phyloP scores from a whole-genome alignment of 1,139 yeast genomes.

The Sugiyamaella neomexicana region DNA sequence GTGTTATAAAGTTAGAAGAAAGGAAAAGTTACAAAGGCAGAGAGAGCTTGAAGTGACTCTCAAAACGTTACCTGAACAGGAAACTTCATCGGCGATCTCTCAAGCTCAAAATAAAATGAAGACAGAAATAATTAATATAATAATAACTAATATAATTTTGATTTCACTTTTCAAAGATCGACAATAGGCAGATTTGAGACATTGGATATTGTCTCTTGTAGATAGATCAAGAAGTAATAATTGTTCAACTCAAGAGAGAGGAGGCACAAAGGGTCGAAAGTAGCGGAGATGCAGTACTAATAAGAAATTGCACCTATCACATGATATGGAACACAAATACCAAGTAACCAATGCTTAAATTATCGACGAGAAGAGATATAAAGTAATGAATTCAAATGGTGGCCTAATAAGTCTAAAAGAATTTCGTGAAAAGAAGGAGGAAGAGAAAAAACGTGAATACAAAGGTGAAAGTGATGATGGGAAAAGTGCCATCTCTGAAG shows the following conservation, averaged over 20 bases:
- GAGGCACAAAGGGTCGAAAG: background rate
- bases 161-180: too few species aligned
- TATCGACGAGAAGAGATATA: too few species aligned
- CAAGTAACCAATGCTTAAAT: background rate
- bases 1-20: background rate
- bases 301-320: background rate
- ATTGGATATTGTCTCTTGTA: too few species aligned
- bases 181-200: too few species aligned
- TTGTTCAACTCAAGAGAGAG: too few species aligned
- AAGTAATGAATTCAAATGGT: constrained; percentile 6
- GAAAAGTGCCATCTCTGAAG: too few species aligned
- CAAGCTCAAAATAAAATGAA: too few species aligned
- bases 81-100: background rate
- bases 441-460: background rate
- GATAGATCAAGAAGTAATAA: too few species aligned
- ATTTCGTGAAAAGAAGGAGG: background rate
- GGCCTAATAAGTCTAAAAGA: constrained; percentile 11
- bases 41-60: background rate
- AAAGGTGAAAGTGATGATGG: background rate
- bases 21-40: background rate
- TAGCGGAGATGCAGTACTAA: too few species aligned
- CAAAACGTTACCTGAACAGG: background rate
- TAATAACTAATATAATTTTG: too few species aligned
- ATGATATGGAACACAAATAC: background rate
- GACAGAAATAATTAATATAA: too few species aligned